Evolutionary conservation across 2,329 filamentous ascomycete genomes (phyloP).

Genomic region (Colletotrichum aenigma): DNA sequence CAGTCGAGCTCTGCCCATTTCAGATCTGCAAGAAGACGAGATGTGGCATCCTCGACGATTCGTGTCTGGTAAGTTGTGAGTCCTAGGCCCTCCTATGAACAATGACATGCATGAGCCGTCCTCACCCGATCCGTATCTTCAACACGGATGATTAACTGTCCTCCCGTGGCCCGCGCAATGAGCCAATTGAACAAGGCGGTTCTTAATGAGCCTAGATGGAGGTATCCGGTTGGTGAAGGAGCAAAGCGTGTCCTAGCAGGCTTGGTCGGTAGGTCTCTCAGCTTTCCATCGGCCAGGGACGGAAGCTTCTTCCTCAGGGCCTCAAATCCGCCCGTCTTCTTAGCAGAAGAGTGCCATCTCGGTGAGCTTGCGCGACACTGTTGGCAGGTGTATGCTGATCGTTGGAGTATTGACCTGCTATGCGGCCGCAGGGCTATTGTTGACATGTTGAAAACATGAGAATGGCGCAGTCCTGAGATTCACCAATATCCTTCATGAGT

Average conservation of each 20-base stretch:
- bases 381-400: not conserved
- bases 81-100: not conserved
- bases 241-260: constrained; percentile 77
- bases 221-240: constrained; percentile 90
- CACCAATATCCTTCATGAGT: not conserved
- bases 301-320: constrained; percentile 21
- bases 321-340: constrained; percentile 13
- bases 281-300: constrained; percentile 8
- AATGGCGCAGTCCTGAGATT: not conserved
- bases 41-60: constrained; percentile 79
- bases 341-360: constrained; percentile 16
- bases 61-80: constrained; percentile 64
- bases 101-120: not conserved
- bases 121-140: constrained; percentile 93
- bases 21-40: constrained; percentile 78
- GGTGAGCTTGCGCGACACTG: not conserved
- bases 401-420: not conserved
- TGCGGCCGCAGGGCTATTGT: constrained; percentile 3
- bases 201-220: constrained; percentile 89
- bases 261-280: constrained; percentile 46
- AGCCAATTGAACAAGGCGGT: constrained; percentile 97
- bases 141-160: constrained; percentile 88
- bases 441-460: constrained; percentile 10
- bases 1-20: constrained; percentile 88
- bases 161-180: constrained; percentile 83